A percentile compares a stretch with the other conserved stretches of the same genome.
These are phyloP conservation scores for Hanseniaspora singularis DNA, from an alignment of 805 yeast genomes.

Conservation along the genomic window DNA sequence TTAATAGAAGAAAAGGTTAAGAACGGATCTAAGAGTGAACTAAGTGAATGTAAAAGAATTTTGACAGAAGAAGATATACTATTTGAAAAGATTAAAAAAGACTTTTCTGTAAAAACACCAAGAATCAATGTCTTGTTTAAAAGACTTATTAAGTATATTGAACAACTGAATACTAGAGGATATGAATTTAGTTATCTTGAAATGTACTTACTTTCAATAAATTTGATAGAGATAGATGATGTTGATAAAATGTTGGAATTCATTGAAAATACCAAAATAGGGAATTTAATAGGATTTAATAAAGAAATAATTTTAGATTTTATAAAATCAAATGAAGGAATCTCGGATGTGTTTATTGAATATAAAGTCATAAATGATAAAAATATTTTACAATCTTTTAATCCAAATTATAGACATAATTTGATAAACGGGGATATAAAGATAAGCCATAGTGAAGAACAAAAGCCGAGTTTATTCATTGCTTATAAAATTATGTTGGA, in stretches of 20 bases:
- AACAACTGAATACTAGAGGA: neutral
- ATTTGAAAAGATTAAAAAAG: neutral
- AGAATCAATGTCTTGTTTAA: neutral
- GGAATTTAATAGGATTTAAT: neutral
- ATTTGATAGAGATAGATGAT: neutral
- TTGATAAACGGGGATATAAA: neutral
- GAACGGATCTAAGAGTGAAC: neutral
- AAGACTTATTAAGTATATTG: neutral
- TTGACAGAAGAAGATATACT: neutral
- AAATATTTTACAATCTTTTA: neutral
- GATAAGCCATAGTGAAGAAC: neutral
- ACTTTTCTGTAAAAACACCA: neutral
- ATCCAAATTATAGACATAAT: conserved; percentile 8
- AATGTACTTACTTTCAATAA: neutral
- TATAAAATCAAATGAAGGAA: neutral
- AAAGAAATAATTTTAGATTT: neutral
- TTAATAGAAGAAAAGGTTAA: neutral
- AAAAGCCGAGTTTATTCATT: neutral
- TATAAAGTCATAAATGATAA: neutral
- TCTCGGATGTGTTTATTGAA: neutral
- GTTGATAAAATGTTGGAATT: neutral
- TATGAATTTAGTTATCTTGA: neutral
- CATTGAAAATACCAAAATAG: neutral
- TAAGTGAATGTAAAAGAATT: neutral
- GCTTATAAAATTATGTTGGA: neutral